Conservation (phyloP, 257 asterid genomes). For the Solanum piurae region DNA sequence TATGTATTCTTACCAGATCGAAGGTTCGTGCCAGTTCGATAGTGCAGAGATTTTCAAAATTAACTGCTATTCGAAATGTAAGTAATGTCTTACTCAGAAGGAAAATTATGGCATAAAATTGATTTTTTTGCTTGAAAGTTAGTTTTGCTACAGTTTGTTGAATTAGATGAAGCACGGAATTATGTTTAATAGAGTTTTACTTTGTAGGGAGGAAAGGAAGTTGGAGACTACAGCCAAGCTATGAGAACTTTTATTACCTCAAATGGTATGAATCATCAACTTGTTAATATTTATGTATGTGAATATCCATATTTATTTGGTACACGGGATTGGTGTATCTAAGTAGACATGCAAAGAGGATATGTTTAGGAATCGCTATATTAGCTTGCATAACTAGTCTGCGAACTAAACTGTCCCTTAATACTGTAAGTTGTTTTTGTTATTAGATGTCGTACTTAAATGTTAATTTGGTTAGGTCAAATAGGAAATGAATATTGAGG, state of each 20-base stretch:
- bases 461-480: neutral
- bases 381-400: neutral
- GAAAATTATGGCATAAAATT: neutral
- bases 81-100: neutral
- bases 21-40: neutral
- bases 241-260: conserved; percentile 5
- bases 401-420: neutral
- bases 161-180: neutral
- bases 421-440: neutral
- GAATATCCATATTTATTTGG: neutral
- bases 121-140: neutral
- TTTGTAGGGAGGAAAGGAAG: conserved; percentile 1
- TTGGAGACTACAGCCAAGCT: neutral
- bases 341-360: neutral
- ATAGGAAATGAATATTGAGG: neutral
- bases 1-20: neutral
- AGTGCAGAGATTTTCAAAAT: neutral
- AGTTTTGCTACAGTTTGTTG: neutral
- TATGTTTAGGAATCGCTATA: neutral
- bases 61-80: neutral
- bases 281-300: neutral
- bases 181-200: neutral
- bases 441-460: neutral
- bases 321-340: neutral
- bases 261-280: conserved; percentile 7